These are phyloP conservation scores for Rhodotorula diobovata DNA, from an alignment of 768 basidiomycete species.

Conservation along the genomic window DNA sequence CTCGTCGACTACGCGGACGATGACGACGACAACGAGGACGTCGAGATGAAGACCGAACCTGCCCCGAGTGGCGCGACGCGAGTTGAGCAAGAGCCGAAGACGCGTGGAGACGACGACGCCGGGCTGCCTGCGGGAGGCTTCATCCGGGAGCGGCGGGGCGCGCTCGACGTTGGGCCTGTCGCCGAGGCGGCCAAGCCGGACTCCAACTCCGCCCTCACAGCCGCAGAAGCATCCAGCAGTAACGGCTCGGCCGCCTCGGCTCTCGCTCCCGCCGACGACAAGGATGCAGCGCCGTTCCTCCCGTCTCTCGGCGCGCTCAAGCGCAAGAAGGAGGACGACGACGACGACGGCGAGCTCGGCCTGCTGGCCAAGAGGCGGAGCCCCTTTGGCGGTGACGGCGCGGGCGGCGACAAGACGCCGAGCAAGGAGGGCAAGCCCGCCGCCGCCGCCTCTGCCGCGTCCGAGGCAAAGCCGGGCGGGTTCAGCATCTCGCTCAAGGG, in stretches of 20 bases:
- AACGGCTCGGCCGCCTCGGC: background rate
- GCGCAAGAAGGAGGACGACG: constrained; percentile 29
- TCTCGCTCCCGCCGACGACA: background rate
- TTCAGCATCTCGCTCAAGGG: background rate
- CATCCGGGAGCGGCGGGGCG: constrained; percentile 15
- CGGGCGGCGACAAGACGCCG: background rate
- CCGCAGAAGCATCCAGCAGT: background rate
- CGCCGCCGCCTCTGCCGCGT: no score
- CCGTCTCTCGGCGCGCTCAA: constrained; percentile 15
- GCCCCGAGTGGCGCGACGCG: background rate
- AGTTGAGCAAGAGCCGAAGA: background rate
- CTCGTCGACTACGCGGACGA: constrained; percentile 23
- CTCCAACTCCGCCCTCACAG: background rate
- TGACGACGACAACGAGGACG: constrained; percentile 19
- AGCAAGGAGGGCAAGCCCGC: background rate
- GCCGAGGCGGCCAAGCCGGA: no score
- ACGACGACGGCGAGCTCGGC: constrained; percentile 21
- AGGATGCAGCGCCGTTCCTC: background rate
- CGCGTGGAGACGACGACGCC: background rate
- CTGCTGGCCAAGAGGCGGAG: constrained; percentile 1
- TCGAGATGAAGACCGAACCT: background rate
- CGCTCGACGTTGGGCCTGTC: background rate
- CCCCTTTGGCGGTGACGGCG: background rate
- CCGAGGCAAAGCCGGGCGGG: background rate
- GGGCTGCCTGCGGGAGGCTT: constrained; percentile 20